Conservation (phyloP, 768 basidiomycete species). For the Lenzites betulinus region DNA sequence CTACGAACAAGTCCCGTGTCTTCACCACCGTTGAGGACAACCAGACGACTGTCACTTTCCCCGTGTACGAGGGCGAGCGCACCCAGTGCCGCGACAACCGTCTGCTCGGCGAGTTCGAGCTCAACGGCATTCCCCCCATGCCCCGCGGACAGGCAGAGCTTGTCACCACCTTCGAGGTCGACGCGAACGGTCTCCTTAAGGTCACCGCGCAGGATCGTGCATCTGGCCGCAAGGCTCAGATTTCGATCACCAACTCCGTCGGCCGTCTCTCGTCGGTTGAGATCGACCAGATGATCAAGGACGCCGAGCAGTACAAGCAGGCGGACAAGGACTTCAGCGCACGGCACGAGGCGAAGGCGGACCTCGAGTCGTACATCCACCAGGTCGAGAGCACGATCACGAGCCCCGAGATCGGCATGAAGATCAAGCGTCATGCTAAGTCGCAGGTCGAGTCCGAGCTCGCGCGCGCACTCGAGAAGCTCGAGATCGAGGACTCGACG, state of each 20-base stretch:
- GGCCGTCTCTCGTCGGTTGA: conserved; percentile 96
- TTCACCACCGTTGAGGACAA: conserved; percentile 99
- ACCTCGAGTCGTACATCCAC: conserved; percentile 97
- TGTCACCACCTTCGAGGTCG: conserved; percentile 98
- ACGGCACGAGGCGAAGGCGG: conserved; percentile 96
- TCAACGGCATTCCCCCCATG: conserved; percentile 98
- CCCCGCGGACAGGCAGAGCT: conserved; percentile 99
- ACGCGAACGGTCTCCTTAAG: conserved; percentile 99
- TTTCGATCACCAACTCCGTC: conserved; percentile 80
- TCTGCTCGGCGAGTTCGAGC: conserved; percentile 98
- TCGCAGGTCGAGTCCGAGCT: conserved; percentile 95
- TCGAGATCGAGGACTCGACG: conserved; percentile 95
- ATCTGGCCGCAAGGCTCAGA: conserved; percentile 98
- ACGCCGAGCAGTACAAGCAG: conserved; percentile 96
- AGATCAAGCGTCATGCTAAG: conserved; percentile 97
- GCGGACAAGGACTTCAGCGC: conserved; percentile 98
- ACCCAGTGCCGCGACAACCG: conserved; percentile 99
- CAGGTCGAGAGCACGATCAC: conserved; percentile 96
- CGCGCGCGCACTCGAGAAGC: conserved; percentile 95
- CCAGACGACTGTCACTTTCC: conserved; percentile 99
- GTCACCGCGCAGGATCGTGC: conserved; percentile 98
- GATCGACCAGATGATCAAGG: conserved; percentile 99
- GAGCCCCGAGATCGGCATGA: conserved; percentile 95
- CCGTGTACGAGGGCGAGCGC: conserved; percentile 99
- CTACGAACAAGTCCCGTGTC: conserved; percentile 97